Evolutionary conservation across 495 filamentous ascomycete species (phyloP).

Genomic region (Penicillium canescens): DNA sequence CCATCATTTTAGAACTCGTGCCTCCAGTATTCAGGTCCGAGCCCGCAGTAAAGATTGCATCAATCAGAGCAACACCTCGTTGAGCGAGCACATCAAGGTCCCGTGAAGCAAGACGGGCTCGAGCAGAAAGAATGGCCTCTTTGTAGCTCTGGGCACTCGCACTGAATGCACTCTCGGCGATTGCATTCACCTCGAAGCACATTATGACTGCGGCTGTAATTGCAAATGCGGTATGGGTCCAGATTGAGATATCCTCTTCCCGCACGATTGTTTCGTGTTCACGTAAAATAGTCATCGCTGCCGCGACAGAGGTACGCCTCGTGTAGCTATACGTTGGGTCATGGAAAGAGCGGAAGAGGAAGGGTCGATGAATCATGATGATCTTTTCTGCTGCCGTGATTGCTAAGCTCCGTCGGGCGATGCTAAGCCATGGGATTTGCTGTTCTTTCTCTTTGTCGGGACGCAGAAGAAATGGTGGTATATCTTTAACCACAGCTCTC

Average conservation of each 20-base stretch:
- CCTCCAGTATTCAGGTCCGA: constrained; percentile 1
- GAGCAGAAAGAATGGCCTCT: constrained; percentile 24
- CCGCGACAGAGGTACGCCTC: constrained; percentile 43
- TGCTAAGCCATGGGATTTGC: constrained; percentile 38
- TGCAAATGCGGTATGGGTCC: constrained; percentile 34
- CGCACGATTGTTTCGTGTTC: constrained; percentile 35
- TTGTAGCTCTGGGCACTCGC: constrained; percentile 20
- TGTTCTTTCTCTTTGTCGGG: constrained; percentile 27
- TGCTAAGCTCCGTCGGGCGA: constrained; percentile 41
- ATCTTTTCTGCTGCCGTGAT: constrained; percentile 51
- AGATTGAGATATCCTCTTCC: constrained; percentile 31
- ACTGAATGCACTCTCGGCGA: constrained; percentile 11
- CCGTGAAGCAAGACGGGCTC: constrained; percentile 24
- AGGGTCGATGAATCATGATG: constrained; percentile 53
- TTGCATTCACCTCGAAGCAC: constrained; percentile 31
- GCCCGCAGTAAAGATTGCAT: constrained; percentile 29
- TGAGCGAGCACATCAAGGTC: constrained; percentile 28
- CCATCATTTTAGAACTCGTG: constrained; percentile 11
- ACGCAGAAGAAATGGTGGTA: constrained; percentile 32
- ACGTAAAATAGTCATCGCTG: constrained; percentile 48
- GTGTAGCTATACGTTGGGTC: constrained; percentile 40
- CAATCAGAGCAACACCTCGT: constrained; percentile 31
- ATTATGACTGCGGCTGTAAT: constrained; percentile 34
- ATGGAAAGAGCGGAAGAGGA: constrained; percentile 45
- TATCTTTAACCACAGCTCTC: constrained; percentile 34